Percentiles rank a stretch among this genome's conserved stretches.
Evolutionary conservation across 345 rosid genomes (phyloP).

Genomic region (Gossypium australe): DNA sequence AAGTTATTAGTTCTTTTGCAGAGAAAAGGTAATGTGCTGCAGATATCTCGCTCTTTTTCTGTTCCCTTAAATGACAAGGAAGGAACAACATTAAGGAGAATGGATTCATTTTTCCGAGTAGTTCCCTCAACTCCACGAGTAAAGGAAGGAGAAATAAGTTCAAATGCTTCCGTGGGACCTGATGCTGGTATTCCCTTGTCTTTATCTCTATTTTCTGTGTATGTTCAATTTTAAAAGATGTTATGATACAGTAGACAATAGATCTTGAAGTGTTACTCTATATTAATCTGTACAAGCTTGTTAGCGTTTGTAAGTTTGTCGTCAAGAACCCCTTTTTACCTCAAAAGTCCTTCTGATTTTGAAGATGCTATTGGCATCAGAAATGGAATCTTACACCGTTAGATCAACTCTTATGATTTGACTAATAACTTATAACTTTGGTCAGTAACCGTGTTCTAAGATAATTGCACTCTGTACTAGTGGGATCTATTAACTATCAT

Average conservation of each 20-base stretch:
- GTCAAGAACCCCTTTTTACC: background rate
- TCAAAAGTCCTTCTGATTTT: background rate
- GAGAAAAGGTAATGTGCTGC: conserved; percentile 43
- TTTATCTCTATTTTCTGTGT: background rate
- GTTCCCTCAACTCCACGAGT: conserved; percentile 78
- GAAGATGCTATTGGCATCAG: background rate
- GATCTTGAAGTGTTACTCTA: background rate
- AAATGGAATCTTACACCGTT: background rate
- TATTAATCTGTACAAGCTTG: background rate
- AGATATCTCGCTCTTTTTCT: conserved; percentile 77
- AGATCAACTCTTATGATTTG: background rate
- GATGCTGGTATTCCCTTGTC: conserved; percentile 37
- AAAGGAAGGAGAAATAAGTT: conserved; percentile 48
- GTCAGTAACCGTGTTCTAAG: background rate
- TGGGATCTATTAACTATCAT: background rate
- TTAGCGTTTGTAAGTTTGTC: background rate
- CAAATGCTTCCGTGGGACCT: conserved; percentile 34
- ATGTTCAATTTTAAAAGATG: background rate
- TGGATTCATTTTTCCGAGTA: conserved; percentile 87
- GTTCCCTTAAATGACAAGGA: conserved; percentile 72
- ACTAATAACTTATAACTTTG: background rate
- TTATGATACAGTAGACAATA: background rate
- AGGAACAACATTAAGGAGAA: conserved; percentile 52
- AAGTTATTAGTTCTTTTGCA: conserved; percentile 29
- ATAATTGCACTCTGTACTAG: background rate